These are phyloP conservation scores for Tetrahymena borealis DNA, from an alignment of 73 alveolate species.

Conservation along the genomic window DNA sequence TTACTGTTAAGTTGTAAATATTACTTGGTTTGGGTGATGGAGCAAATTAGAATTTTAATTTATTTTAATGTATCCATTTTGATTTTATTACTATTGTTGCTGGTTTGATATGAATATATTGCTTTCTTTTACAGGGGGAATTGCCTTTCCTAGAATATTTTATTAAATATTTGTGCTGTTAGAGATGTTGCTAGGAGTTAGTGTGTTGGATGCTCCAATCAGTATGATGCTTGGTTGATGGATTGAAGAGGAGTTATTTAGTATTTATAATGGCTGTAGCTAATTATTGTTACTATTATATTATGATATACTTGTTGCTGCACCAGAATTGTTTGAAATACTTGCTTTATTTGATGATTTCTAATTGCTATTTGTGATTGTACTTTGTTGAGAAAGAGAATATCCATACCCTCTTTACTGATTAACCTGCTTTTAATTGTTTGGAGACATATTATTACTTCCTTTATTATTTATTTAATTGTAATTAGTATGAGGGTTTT, in stretches of 20 bases:
- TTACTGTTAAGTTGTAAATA: neutral
- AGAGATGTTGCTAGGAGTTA: neutral
- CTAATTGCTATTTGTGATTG: neutral
- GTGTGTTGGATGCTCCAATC: neutral
- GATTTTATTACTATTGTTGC: neutral
- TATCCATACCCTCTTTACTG: neutral
- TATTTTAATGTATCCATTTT: neutral
- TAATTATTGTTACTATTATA: neutral
- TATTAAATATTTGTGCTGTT: neutral
- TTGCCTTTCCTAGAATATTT: neutral
- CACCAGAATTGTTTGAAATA: neutral
- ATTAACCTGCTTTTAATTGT: neutral
- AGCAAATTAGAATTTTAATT: neutral
- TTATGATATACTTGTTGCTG: neutral
- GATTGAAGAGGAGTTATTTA: neutral
- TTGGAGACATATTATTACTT: neutral
- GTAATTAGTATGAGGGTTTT: neutral
- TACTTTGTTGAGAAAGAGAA: neutral
- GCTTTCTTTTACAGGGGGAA: neutral
- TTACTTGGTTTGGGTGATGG: neutral
- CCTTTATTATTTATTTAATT: neutral
- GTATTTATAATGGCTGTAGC: neutral
- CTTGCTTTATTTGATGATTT: neutral
- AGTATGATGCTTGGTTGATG: neutral
- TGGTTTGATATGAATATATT: neutral